Evolutionary conservation across 495 filamentous ascomycete genomes (phyloP).

Genomic region (Aspergillus wentii): DNA sequence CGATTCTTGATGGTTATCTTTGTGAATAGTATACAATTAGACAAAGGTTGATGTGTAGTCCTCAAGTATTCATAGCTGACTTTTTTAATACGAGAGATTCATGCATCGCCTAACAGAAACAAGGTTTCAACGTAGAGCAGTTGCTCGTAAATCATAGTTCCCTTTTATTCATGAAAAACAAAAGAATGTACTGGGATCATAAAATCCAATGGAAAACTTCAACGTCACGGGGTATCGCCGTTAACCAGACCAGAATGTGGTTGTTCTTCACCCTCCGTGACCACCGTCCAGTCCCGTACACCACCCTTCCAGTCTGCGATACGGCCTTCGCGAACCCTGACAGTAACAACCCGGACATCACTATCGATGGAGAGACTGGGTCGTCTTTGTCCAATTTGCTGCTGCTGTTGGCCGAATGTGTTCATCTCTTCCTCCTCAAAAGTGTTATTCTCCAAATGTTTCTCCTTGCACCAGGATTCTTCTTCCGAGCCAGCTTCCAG

Average conservation of each 20-base stretch:
- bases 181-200: no score
- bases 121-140: no score
- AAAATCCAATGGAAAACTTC: no score
- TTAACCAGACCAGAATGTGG: slow-evolving; percentile 28
- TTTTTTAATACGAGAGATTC: no score
- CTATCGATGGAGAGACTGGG: slow-evolving; percentile 60
- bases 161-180: no score
- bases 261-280: slow-evolving; percentile 27
- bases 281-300: slow-evolving; percentile 66
- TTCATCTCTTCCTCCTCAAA: slow-evolving; percentile 53
- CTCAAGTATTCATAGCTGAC: no score
- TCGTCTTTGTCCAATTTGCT: slow-evolving; percentile 18
- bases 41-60: no score
- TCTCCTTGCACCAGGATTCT: slow-evolving; percentile 72
- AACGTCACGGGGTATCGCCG: no score
- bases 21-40: no score
- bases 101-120: no score
- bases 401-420: slow-evolving; percentile 39
- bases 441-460: slow-evolving; percentile 88
- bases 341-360: slow-evolving; percentile 69
- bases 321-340: slow-evolving; percentile 66
- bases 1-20: no score
- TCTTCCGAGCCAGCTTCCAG: slow-evolving; percentile 68
- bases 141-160: no score
- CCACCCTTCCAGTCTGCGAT: slow-evolving; percentile 80